Evolutionary conservation across 768 basidiomycete species (phyloP).

Genomic region (Boletales sp.): DNA sequence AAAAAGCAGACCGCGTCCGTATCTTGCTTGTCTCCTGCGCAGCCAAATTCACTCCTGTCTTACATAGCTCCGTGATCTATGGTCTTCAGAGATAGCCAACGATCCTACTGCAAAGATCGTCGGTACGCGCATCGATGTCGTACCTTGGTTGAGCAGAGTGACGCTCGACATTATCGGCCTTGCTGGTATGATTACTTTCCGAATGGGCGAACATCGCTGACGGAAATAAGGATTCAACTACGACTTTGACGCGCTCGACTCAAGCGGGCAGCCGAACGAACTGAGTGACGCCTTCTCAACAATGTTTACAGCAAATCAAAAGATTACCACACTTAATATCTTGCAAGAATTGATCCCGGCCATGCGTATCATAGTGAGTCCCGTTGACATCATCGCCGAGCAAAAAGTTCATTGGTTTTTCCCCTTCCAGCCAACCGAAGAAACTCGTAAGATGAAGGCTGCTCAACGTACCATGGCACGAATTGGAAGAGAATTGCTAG

Average conservation of each 20-base stretch:
- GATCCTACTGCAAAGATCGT: constrained; percentile 18
- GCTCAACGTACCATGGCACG: constrained; percentile 43
- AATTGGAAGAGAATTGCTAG: constrained; percentile 48
- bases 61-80: constrained; percentile 48
- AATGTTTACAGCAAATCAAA: constrained; percentile 21
- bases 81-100: constrained; percentile 33
- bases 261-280: constrained; percentile 24
- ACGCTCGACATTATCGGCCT: constrained; percentile 44
- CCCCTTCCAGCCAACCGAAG: constrained; percentile 19
- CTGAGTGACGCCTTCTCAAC: constrained; percentile 33
- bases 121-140: constrained; percentile 26
- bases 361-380: constrained; percentile 38
- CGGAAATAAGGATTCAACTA: constrained; percentile 36
- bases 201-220: neutral
- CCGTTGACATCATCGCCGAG: neutral
- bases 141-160: constrained; percentile 32
- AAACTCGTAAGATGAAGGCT: constrained; percentile 10
- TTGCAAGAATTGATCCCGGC: constrained; percentile 35
- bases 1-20: constrained; percentile 49
- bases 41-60: no score
- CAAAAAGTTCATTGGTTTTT: neutral
- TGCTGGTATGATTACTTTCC: constrained; percentile 24
- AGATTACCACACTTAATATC: constrained; percentile 23
- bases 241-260: constrained; percentile 31
- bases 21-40: neutral